Conservation (phyloP, 495 filamentous ascomycete species). For the Symbiotaphrina buchneri region DNA sequence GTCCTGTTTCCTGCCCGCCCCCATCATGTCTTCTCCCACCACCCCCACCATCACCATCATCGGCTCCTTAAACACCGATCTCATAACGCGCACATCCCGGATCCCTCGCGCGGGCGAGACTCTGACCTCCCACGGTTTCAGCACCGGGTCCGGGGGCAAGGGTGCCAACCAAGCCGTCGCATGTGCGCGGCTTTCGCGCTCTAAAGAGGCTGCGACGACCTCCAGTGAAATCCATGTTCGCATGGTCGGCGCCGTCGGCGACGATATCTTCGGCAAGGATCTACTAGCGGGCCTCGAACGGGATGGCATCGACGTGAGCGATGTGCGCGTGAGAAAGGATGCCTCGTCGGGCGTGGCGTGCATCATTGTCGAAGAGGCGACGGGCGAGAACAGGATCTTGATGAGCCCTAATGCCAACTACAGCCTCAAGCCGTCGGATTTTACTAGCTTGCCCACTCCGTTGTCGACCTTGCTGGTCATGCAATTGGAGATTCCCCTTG, state of each 20-base stretch:
- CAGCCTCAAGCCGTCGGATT: slow-evolving; percentile 16
- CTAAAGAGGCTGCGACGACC: slow-evolving; percentile 5
- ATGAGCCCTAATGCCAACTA: slow-evolving; percentile 65
- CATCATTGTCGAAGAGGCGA: slow-evolving; percentile 53
- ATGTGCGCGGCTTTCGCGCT: slow-evolving; percentile 35
- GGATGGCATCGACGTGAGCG: slow-evolving; percentile 37
- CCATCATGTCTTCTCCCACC: no score
- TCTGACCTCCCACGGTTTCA: slow-evolving; percentile 54
- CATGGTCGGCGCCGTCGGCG: slow-evolving; percentile 73
- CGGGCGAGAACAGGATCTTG: slow-evolving; percentile 75
- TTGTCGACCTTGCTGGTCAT: slow-evolving; percentile 49
- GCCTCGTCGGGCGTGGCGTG: slow-evolving; percentile 58
- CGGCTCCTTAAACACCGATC: slow-evolving; percentile 85
- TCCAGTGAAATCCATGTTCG: slow-evolving; percentile 26
- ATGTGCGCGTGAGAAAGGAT: slow-evolving; percentile 22
- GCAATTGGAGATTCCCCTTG: slow-evolving; percentile 70
- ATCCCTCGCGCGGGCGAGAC: slow-evolving; percentile 74
- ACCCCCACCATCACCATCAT: slow-evolving; percentile 55
- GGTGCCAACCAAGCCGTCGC: slow-evolving; percentile 93
- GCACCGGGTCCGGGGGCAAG: slow-evolving; percentile 71
- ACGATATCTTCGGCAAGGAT: slow-evolving; percentile 33
- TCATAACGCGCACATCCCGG: slow-evolving; percentile 67
- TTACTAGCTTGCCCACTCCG: slow-evolving; percentile 16
- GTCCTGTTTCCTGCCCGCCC: no score
- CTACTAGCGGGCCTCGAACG: slow-evolving; percentile 18